Evolutionary conservation across 2,329 filamentous ascomycete species (phyloP).

Genomic region (Lasiodiplodia citricola): DNA sequence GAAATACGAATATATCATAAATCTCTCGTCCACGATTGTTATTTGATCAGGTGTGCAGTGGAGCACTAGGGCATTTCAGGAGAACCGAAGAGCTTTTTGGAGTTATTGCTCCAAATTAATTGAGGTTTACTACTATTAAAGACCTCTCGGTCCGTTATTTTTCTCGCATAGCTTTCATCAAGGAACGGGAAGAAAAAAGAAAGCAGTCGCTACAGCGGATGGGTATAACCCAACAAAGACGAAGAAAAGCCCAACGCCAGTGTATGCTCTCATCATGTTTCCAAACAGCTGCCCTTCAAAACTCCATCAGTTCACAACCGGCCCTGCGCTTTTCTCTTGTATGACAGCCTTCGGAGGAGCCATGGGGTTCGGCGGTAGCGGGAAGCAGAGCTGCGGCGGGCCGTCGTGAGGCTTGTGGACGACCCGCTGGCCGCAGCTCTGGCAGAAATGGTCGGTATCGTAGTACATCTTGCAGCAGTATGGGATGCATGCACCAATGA

Average conservation of each 20-base stretch:
- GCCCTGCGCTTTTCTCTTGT: background rate
- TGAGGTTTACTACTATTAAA: background rate
- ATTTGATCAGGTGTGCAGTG: background rate
- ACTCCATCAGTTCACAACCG: background rate
- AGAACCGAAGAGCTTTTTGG: background rate
- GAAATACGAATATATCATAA: background rate
- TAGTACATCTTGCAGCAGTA: conserved; percentile 2
- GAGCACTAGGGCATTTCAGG: too few species aligned
- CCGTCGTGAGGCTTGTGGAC: background rate
- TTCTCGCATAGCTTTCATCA: background rate
- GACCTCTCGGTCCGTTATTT: background rate
- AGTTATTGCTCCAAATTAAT: background rate
- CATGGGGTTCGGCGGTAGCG: background rate
- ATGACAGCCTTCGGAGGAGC: background rate
- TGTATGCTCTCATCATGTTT: background rate
- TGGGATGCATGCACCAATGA: background rate
- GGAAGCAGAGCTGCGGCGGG: background rate
- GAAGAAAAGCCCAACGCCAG: background rate
- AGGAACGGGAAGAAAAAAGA: background rate
- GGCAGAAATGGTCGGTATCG: background rate
- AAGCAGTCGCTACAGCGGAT: background rate
- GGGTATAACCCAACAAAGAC: background rate
- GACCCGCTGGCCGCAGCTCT: background rate
- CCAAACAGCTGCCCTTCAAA: too few species aligned
- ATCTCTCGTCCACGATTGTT: background rate